Conservation (phyloP, 305 asterid species). For the Coffea humblotiana region DNA sequence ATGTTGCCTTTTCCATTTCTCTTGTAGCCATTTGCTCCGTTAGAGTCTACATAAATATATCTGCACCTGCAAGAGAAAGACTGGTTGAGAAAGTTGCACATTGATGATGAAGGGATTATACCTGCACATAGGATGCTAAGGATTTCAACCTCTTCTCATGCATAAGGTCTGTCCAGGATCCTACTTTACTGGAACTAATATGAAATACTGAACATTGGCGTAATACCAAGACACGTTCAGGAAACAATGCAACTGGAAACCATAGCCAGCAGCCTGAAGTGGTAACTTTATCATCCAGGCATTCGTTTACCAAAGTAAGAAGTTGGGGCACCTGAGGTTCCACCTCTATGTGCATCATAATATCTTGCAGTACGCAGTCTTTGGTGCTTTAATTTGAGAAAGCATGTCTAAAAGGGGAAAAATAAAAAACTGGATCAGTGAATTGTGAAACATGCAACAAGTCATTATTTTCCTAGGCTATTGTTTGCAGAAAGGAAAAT, state of each 20-base stretch:
- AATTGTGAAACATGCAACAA: not conserved
- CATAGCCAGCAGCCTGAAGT: not conserved
- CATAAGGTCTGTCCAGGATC: not conserved
- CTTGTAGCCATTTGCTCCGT: too few relatives aligned
- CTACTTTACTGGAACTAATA: not conserved
- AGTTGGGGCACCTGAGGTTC: not conserved
- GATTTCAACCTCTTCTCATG: too few relatives aligned
- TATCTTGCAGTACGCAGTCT: not conserved
- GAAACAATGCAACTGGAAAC: not conserved
- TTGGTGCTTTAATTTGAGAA: not conserved
- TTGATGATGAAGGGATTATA: too few relatives aligned
- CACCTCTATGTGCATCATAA: not conserved
- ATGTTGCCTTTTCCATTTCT: too few relatives aligned
- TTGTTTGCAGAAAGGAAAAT: not conserved
- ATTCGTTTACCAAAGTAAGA: too few relatives aligned
- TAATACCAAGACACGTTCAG: not conserved
- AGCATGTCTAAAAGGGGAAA: not conserved
- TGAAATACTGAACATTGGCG: not conserved
- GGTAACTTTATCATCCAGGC: too few relatives aligned
- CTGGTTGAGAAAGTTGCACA: too few relatives aligned
- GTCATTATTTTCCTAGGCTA: not conserved
- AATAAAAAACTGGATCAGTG: not conserved
- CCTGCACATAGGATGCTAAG: too few relatives aligned
- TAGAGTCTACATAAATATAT: too few relatives aligned
- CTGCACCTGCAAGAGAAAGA: too few relatives aligned